Evolutionary conservation across 1,284 basidiomycete species (phyloP), one percentile per base, ranked within the genome.

Genomic region (Mycosarcoma maydis): DNA sequence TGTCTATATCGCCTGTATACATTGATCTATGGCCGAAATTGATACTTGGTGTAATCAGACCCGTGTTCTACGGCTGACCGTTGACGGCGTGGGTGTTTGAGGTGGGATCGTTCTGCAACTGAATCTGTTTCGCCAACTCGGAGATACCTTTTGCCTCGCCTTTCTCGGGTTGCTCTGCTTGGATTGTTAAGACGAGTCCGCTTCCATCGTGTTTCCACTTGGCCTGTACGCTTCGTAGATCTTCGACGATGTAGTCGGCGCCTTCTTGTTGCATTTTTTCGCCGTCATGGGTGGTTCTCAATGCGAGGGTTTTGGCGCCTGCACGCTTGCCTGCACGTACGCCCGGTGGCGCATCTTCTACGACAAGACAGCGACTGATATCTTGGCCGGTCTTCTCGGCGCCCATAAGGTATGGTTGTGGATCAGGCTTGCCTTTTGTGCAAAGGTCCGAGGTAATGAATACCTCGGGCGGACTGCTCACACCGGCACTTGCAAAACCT

Each of bases 271-370:
- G 73, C 68, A 78, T 60, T 38, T 71, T 75, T 38, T 70, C 44
- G n/a, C 60, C 75, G 20, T 56, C 68, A 42, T 81, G 80, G 0
- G 80, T 81, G 2, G 80, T 81, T 38, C 64, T 42, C 3, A 80
- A 39, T 1, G 72, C 80, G 3, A 81, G 49, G 3, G 79, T 77
- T 43, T 73, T 69, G 16, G 77, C 77, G 14, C 79, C 79, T 2
- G 80, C 77, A 5, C 56, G 32, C 44, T 75, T 77, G 22, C 79
- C 80, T 8, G 76, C 57, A 1, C 68, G 48, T 2, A 80, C 61
- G 16, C 80, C 80, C 3, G 80, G 74, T 6, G 80, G 80, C 4
- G 80, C 80, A 32, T 81, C 80, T 50, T 81, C 80, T 4, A 81
- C 73, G 19, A 81, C 80, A 19, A 81, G 49, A 47, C 73, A 80